Conservation (phyloP, 140 eudicot species). For the Cichorium intybus region DNA sequence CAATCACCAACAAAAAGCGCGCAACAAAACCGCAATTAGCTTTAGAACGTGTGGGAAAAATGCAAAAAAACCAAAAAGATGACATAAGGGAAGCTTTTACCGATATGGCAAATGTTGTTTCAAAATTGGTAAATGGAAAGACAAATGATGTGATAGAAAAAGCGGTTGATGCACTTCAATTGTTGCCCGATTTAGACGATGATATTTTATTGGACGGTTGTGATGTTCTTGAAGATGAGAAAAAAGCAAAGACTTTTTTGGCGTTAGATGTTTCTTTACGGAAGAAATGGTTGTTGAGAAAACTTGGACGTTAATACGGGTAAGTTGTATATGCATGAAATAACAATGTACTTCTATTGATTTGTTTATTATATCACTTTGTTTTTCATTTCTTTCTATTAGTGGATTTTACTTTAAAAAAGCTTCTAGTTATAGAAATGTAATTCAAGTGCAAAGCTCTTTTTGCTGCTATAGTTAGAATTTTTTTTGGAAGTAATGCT, state of each 20-base stretch:
- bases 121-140: constrained; percentile 33
- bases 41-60: constrained; percentile 27
- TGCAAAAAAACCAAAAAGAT: constrained; percentile 33
- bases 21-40: constrained; percentile 9
- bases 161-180: constrained; percentile 63
- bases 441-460: no score
- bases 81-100: constrained; percentile 38
- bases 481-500: no score
- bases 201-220: constrained; percentile 56
- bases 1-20: constrained; percentile 33
- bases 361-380: no score
- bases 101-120: constrained; percentile 34
- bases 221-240: constrained; percentile 59
- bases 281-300: constrained; percentile 65
- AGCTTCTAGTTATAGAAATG: no score
- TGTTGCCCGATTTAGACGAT: constrained; percentile 52
- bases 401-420: no score
- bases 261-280: constrained; percentile 50
- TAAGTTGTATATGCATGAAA: neutral
- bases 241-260: constrained; percentile 59
- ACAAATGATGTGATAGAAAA: constrained; percentile 34
- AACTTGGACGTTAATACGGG: constrained; percentile 38
- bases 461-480: no score
- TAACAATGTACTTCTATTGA: no score
- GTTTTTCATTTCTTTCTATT: no score